Evolutionary conservation across 2,329 filamentous ascomycete species (phyloP).

Genomic region (Colletotrichum falcatum): DNA sequence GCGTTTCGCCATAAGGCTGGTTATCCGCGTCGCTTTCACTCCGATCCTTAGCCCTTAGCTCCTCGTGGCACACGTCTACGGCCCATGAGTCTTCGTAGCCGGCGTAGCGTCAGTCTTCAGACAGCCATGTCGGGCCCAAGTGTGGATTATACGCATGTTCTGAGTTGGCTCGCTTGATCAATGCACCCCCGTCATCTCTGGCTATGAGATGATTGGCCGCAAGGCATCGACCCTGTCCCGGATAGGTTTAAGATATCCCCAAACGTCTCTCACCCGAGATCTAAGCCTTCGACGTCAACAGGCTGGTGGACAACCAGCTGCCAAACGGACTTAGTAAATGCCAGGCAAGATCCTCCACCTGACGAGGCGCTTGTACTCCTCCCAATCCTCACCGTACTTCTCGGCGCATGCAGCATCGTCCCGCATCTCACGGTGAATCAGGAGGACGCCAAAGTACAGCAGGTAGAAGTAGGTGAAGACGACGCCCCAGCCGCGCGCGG

Average conservation of each 20-base stretch:
- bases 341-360: neutral
- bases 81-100: too few relatives aligned
- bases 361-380: neutral
- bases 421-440: neutral
- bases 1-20: neutral
- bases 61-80: too few relatives aligned
- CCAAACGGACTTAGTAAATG: neutral
- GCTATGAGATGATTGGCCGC: neutral
- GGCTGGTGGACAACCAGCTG: neutral
- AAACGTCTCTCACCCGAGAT: neutral
- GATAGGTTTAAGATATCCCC: neutral
- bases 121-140: neutral
- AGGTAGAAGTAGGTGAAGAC: conserved; percentile 66
- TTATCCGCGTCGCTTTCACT: neutral
- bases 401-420: neutral
- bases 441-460: neutral
- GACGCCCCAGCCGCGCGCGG: conserved; percentile 68
- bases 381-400: neutral
- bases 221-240: neutral
- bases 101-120: neutral
- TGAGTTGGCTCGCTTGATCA: neutral
- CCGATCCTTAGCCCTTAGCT: neutral
- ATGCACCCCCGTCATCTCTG: neutral
- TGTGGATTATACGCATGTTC: neutral
- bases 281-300: conserved; percentile 49